These are phyloP conservation scores for Lactarius hengduanensis DNA, from an alignment of 768 basidiomycete genomes.

Conservation along the genomic window DNA sequence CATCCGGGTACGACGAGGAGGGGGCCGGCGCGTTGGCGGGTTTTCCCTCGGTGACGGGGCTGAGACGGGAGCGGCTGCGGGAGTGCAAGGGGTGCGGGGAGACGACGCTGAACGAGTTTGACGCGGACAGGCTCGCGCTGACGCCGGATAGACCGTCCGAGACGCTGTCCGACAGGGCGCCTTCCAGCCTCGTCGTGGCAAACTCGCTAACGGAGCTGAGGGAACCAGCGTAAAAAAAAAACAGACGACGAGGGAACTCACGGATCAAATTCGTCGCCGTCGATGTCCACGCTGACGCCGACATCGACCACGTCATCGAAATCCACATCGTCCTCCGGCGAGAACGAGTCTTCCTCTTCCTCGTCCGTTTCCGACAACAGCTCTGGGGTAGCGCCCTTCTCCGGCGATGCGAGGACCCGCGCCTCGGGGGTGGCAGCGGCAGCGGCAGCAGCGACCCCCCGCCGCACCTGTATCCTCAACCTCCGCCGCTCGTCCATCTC, in stretches of 20 bases:
- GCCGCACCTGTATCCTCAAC: slow-evolving; percentile 63
- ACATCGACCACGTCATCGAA: slow-evolving; percentile 50
- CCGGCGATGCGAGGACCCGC: slow-evolving; percentile 34
- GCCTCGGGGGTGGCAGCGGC: slow-evolving; percentile 33
- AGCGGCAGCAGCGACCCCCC: slow-evolving; percentile 39
- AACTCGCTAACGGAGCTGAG: slow-evolving; percentile 51
- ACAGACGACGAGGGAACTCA: slow-evolving; percentile 38
- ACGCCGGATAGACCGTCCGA: slow-evolving; percentile 63
- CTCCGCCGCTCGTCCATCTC: slow-evolving; percentile 80
- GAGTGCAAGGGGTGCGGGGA: slow-evolving; percentile 45
- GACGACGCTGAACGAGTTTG: slow-evolving; percentile 52
- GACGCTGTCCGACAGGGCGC: slow-evolving; percentile 54
- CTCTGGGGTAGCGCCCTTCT: slow-evolving; percentile 46
- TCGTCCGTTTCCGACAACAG: slow-evolving; percentile 50
- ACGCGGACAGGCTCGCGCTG: slow-evolving; percentile 53
- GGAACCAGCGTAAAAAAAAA: no score
- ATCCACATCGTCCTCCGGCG: slow-evolving; percentile 44
- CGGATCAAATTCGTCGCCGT: slow-evolving; percentile 80
- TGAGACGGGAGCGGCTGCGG: slow-evolving; percentile 50
- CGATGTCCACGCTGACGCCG: slow-evolving; percentile 51
- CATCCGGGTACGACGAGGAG: slow-evolving; percentile 31
- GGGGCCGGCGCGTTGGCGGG: not conserved
- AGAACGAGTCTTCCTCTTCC: slow-evolving; percentile 47
- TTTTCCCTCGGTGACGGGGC: slow-evolving; percentile 48
- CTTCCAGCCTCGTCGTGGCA: slow-evolving; percentile 54